Conservation (phyloP, 495 filamentous ascomycete species). For the Annulohypoxylon moriforme region DNA sequence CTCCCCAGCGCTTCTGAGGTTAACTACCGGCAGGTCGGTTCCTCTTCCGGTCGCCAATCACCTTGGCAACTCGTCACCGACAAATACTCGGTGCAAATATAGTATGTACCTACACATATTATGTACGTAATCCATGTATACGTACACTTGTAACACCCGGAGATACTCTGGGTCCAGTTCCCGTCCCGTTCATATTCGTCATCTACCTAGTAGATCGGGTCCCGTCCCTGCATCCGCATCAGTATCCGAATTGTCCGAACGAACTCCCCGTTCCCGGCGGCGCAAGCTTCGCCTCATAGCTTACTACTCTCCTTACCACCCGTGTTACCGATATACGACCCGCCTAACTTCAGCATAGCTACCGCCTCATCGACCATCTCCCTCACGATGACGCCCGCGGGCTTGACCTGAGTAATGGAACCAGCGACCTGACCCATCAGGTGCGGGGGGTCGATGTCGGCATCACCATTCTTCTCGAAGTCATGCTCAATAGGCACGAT, state of each 20-base stretch:
- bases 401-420: conserved; percentile 75
- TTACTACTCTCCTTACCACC: conserved; percentile 50
- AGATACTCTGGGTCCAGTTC: not conserved
- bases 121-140: not conserved
- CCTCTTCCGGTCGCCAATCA: conserved; percentile 2
- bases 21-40: conserved; percentile 22
- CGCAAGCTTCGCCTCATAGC: conserved; percentile 47
- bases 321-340: conserved; percentile 55
- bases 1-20: conserved; percentile 1
- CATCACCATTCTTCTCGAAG: conserved; percentile 74
- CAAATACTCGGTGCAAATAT: not conserved
- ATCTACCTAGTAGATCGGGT: not conserved
- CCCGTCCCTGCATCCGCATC: not conserved
- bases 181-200: not conserved
- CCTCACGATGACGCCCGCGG: conserved; percentile 81
- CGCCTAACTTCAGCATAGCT: conserved; percentile 69
- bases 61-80: not conserved
- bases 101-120: not conserved
- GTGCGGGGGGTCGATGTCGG: conserved; percentile 84
- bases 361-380: conserved; percentile 89
- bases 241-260: not conserved
- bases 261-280: not conserved
- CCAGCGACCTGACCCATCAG: conserved; percentile 96
- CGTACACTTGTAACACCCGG: not conserved
- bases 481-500: conserved; percentile 84